Conservation (phyloP, 371 early-diverging fungal species). For the Rhizopus arrhizus region DNA sequence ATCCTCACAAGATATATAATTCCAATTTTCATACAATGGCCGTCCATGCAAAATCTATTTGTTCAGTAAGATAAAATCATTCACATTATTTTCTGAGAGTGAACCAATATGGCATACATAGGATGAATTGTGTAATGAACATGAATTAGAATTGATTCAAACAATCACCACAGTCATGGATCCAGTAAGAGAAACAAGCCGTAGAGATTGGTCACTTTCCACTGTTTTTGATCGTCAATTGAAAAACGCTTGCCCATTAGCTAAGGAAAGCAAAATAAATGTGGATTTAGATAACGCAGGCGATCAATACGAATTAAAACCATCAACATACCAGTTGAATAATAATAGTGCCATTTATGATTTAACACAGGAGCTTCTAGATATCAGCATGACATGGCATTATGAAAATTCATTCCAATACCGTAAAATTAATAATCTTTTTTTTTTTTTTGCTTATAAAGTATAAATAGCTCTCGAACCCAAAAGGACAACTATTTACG, state of each 20-base stretch:
- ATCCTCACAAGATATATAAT: conserved; percentile 88
- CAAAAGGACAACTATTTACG: conserved; percentile 56
- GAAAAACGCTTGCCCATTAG: conserved; percentile 65
- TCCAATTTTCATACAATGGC: conserved; percentile 90
- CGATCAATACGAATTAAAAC: conserved; percentile 41
- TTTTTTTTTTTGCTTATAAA: background rate
- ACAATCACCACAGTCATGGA: conserved; percentile 75
- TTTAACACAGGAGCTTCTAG: conserved; percentile 32
- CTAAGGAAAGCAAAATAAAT: conserved; percentile 54
- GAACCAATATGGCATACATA: conserved; percentile 3
- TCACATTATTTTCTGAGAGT: background rate
- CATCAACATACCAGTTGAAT: conserved; percentile 19
- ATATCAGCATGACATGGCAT: conserved; percentile 53
- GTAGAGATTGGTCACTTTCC: conserved; percentile 75
- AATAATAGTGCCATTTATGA: conserved; percentile 44
- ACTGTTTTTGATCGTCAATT: conserved; percentile 66
- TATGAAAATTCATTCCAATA: conserved; percentile 40
- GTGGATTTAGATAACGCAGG: conserved; percentile 47
- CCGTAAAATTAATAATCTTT: conserved; percentile 31
- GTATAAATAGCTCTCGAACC: conserved; percentile 33
- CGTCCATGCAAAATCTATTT: conserved; percentile 63
- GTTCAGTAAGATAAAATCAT: conserved; percentile 44
- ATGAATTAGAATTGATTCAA: conserved; percentile 55
- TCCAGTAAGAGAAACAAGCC: conserved; percentile 64
- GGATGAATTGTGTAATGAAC: conserved; percentile 33